Conservation (phyloP, 352 stramenopile genomes). For the Labyrinthula sp. region DNA sequence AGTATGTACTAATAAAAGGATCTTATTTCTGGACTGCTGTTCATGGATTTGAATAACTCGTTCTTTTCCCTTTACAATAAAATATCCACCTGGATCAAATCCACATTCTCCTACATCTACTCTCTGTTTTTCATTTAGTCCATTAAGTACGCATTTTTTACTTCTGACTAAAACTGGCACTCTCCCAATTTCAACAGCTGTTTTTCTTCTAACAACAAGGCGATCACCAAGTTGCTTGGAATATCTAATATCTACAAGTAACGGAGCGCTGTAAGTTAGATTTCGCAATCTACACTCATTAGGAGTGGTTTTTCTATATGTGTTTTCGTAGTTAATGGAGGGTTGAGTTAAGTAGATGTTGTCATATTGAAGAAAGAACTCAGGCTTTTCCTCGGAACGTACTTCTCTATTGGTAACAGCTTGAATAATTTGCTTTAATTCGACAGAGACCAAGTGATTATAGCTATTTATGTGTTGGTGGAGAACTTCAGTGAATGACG, state of each 20-base stretch:
- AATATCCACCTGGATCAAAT: constrained; percentile 97
- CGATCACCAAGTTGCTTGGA: constrained; percentile 50
- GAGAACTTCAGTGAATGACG: too few relatives aligned
- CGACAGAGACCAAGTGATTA: constrained; percentile 93
- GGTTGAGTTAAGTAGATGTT: constrained; percentile 89
- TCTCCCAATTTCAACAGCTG: constrained; percentile 55
- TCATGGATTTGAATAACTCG: constrained; percentile 99
- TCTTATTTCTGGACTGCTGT: constrained; percentile 95
- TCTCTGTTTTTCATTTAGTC: constrained; percentile 74
- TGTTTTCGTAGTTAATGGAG: constrained; percentile 78
- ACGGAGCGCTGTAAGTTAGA: constrained; percentile 90
- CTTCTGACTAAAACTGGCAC: constrained; percentile 96
- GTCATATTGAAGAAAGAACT: constrained; percentile 96
- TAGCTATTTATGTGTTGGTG: constrained; percentile 99
- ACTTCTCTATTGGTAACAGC: constrained; percentile 69
- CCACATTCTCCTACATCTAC: constrained; percentile 92
- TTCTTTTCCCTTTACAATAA: constrained; percentile 91
- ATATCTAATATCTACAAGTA: constrained; percentile 97
- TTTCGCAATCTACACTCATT: constrained; percentile 94
- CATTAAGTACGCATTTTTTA: constrained; percentile 77
- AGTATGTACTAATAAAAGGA: constrained; percentile 82
- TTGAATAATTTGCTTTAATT: constrained; percentile 95
- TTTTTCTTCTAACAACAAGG: constrained; percentile 16
- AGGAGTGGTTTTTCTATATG: constrained; percentile 51
- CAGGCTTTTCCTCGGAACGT: constrained; percentile 72